These are phyloP conservation scores for Pythium brachiatum DNA, from an alignment of 352 stramenopile species.

Conservation along the genomic window DNA sequence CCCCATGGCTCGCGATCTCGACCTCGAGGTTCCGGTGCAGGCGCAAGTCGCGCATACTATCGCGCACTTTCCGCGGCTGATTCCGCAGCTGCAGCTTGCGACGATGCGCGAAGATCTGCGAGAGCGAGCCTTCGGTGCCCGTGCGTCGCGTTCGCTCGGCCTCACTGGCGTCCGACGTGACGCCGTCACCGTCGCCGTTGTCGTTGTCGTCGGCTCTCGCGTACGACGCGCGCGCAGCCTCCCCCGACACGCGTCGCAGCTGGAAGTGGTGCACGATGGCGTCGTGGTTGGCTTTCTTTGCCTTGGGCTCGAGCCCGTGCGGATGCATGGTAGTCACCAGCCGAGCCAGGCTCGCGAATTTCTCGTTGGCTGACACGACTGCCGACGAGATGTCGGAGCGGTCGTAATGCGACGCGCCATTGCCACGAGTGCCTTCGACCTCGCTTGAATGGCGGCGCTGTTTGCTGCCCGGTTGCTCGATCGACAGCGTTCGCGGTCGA, in stretches of 20 bases:
- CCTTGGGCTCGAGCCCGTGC: constrained; percentile 3
- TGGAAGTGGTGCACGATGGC: constrained; percentile 28
- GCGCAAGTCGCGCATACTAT: constrained; percentile 5
- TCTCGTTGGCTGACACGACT: constrained; percentile 6
- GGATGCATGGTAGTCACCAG: constrained; percentile 13
- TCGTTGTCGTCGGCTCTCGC: not conserved
- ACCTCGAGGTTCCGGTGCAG: not conserved
- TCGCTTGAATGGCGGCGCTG: constrained; percentile 16
- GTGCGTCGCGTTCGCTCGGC: not conserved
- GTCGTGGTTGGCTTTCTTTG: constrained; percentile 23
- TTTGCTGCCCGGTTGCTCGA: not conserved
- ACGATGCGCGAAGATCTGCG: constrained; percentile 11
- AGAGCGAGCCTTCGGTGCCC: constrained; percentile 8
- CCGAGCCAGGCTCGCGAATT: constrained; percentile 19
- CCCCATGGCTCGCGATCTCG: not conserved
- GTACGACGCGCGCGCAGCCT: constrained; percentile 14
- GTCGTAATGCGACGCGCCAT: constrained; percentile 10
- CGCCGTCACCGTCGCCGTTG: not conserved
- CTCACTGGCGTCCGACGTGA: not conserved
- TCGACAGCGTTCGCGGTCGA: not conserved
- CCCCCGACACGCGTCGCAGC: constrained; percentile 15
- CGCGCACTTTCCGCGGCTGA: not conserved
- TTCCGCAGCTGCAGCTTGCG: constrained; percentile 8
- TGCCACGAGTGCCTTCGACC: not conserved
- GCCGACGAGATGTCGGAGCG: constrained; percentile 20